phyloP scores from a whole-genome alignment of 2,329 filamentous ascomycete genomes.

The Exserohilum rostratum region DNA sequence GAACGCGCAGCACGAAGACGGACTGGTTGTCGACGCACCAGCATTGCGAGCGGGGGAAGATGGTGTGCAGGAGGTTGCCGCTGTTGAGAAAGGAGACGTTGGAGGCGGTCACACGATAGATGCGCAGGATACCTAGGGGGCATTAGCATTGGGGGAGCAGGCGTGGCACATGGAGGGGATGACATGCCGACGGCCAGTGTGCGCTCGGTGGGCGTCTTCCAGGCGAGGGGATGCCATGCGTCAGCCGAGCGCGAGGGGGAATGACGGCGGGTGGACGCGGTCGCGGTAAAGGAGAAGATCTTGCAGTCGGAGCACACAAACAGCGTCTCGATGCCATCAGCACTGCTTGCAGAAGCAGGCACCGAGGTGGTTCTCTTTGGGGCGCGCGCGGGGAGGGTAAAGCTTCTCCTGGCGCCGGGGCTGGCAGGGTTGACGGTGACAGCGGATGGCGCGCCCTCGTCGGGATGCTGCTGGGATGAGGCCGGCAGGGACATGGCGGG shows the following conservation, averaged over 20 bases:
- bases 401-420: slow-evolving; percentile 51
- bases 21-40: slow-evolving; percentile 89
- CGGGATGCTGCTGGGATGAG: slow-evolving; percentile 33
- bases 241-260: slow-evolving; percentile 48
- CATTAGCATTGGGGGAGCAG: slow-evolving; percentile 11
- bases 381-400: slow-evolving; percentile 55
- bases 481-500: slow-evolving; percentile 42
- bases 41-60: slow-evolving; percentile 87
- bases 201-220: slow-evolving; percentile 76
- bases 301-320: slow-evolving; percentile 76
- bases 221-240: slow-evolving; percentile 66
- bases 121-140: slow-evolving; percentile 70
- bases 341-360: slow-evolving; percentile 49
- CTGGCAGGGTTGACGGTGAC: slow-evolving; percentile 14
- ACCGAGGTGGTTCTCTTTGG: slow-evolving; percentile 36
- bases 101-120: slow-evolving; percentile 85
- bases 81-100: slow-evolving; percentile 84
- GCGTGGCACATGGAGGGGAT: not conserved
- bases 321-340: slow-evolving; percentile 67
- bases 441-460: slow-evolving; percentile 34
- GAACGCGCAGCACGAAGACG: slow-evolving; percentile 85
- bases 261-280: slow-evolving; percentile 39
- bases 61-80: slow-evolving; percentile 80
- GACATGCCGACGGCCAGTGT: slow-evolving; percentile 76
- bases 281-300: slow-evolving; percentile 68